Base-by-base conservation (phyloP, 2,329 filamentous ascomycete species). In the Aspergillus niger region DNA sequence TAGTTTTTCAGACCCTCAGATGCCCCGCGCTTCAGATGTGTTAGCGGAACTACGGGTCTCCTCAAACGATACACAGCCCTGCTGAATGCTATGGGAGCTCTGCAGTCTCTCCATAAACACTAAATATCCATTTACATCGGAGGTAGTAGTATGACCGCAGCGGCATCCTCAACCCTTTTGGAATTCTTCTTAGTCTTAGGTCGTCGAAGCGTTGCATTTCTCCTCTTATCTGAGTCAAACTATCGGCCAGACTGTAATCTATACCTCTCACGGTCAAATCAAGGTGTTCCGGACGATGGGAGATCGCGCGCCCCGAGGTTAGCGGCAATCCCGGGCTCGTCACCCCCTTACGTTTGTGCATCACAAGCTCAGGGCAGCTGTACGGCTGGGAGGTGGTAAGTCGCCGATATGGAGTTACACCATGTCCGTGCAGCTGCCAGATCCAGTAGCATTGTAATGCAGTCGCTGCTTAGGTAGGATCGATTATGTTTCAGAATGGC, bases 31-130 rank as follows among this genome's bases (percentile, higher is more conserved):
- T 32, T 30, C n/a, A 28, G n/a, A 32, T 32, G 48, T 38, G 55
- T 47, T 43, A 50, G 43, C 48, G 55, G 32, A 36, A 36, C 11
- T 36, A 36, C 32, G 32, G 32, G 5, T 36, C 13, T 13, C 32
- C 13, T 36, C 55, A 57, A 44, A 57, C 61, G 58, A 56, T 44
- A 32, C 51, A 53, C 55, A 38, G 47, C 51, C 56, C 51, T 60
- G 59, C 60, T 50, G 54, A 43, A 30, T 55, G 39, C 22, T 26
- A 38, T 55, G 53, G 39, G 36, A 47, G 32, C 28, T 44, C 54
- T 55, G 59, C 59, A 24, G 32, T 36, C 11, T 20, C 26, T 20
- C 20, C 20, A 20, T 20, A 20, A 20, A 20, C 20, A 20, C 20
- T 20, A 20, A 20, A 20, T 7, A 41, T 17, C 36, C 22, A 51